Base-by-base conservation (phyloP, 768 basidiomycete species). In the Trametes villosa region DNA sequence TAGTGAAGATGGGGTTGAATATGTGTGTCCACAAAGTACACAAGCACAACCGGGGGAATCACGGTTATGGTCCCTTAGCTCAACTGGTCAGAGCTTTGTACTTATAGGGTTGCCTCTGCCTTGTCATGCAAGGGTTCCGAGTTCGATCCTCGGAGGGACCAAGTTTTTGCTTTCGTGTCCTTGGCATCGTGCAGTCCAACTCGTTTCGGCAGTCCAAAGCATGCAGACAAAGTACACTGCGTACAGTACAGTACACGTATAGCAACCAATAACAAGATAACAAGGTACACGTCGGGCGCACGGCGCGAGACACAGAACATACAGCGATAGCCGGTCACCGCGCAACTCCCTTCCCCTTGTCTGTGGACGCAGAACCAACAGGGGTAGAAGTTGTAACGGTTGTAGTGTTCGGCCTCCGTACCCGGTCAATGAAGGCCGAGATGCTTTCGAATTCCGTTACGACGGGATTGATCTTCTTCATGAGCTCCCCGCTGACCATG, bases 71-170 rank as follows among this genome's bases (percentile, higher is more conserved):
- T 75, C 81, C 82, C 80, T 81, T 82, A 82, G 81, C 81, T 83
- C 81, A 82, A 80, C 82, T 72, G 81, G 81, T 63, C 81, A 82
- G 81, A 83, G 81, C 81, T 79, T 82, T 83, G 81, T 82, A 82
- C 81, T 82, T 82, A 82, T 82, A 81, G 68, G 81, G 81, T 76
- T 82, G 76, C 70, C 74, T 68, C 73, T 52, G 68, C 70, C 57
- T 61, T 59, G 57, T 58, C 57, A 82, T 82, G 81, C 81, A 83
- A 83, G 80, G 81, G 81, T 83, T 81, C 81, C 81, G 82, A 82
- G 81, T 82, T 82, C 81, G 79, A 82, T 79, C 79, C 81, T 82
- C 82, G 81, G 81, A 79, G 80, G 81, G 81, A 81, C 80, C 80
- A 82, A 4, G 4, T 46, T 58, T 50, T 48, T 24, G 4, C 17